These are phyloP conservation scores for Camelina laxa DNA, from an alignment of 345 rosid genomes.

Conservation along the genomic window DNA sequence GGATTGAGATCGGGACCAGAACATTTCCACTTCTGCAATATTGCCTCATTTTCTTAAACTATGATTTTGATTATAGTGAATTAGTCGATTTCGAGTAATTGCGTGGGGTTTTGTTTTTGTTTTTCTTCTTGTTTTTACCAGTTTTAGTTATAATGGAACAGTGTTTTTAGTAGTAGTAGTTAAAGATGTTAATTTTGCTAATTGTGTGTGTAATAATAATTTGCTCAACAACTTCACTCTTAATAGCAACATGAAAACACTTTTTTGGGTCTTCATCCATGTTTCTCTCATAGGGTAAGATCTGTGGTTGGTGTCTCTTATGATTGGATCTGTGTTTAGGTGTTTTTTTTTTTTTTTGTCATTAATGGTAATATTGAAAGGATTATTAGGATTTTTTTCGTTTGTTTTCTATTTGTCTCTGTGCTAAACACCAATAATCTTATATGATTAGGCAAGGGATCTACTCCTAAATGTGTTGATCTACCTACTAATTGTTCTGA, in stretches of 20 bases:
- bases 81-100: constrained; percentile 19
- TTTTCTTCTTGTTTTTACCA: background rate
- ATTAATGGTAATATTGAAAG: background rate
- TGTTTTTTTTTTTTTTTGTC: background rate
- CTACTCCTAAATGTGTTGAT: constrained; percentile 29
- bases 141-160: constrained; percentile 4
- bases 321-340: constrained; percentile 17
- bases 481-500: constrained; percentile 31
- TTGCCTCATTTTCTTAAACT: constrained; percentile 3
- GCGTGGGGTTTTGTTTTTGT: background rate
- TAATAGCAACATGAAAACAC: background rate
- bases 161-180: constrained; percentile 21
- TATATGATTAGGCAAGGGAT: constrained; percentile 37
- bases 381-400: background rate
- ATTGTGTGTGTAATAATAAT: background rate
- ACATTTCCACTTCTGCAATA: constrained; percentile 35
- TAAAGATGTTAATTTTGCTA: constrained; percentile 15
- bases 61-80: background rate
- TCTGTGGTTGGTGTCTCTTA: constrained; percentile 17
- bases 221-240: background rate
- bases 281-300: constrained; percentile 14
- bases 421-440: constrained; percentile 23
- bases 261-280: background rate
- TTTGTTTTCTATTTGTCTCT: background rate
- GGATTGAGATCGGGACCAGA: background rate